Evolutionary conservation across 306 rosid species (phyloP), one percentile per base, ranked within the genome.

Genomic region (Lathyrus oleraceus): DNA sequence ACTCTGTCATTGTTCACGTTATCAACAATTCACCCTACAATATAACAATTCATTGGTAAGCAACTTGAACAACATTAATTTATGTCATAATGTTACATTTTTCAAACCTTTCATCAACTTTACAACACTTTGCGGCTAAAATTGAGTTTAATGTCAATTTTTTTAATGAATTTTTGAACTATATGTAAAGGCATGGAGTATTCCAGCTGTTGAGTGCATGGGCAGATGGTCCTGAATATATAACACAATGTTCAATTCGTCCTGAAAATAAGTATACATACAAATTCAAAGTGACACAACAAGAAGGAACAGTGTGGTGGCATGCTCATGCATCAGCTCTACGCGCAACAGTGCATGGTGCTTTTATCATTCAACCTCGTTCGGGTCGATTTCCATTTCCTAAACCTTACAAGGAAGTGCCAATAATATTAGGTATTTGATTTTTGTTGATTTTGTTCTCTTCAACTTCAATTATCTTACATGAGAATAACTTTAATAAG

Each of bases 241-340:
- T 77, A n/a, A 84, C 87, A 2, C 95, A 88, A 54, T 88, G 91
- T 48, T 74, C 91, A 13, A 88, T 88, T 49, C 79, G 19, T 6
- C 81, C 87, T 0, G 76, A 51, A 11, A 1, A 47, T 1, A 84
- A 6, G 1, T 88, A 72, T 35, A 76, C 85, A 2, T 80, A 88
- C 54, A 82, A 39, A 72, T 86, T 86, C 44, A 80, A 72, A 0
- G 65, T 86, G 49, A 71, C 52, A n/a, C 56, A 70, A 28, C 87
- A 88, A 68, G 95, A 88, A 44, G 95, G 95, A n/a, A 86, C 91
- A 4, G 65, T 86, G 2, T 88, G 95, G 89, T 86, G 95, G 95
- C 95, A 88, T 58, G 87, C 95, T 1, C 95, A 88, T 42, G 35
- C 73, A 0, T 73, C 83, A 0, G 44, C 75, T 79, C 45, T 84